Base-by-base conservation (phyloP, 1,284 basidiomycete genomes). In the Cryptococcus wingfieldii region DNA sequence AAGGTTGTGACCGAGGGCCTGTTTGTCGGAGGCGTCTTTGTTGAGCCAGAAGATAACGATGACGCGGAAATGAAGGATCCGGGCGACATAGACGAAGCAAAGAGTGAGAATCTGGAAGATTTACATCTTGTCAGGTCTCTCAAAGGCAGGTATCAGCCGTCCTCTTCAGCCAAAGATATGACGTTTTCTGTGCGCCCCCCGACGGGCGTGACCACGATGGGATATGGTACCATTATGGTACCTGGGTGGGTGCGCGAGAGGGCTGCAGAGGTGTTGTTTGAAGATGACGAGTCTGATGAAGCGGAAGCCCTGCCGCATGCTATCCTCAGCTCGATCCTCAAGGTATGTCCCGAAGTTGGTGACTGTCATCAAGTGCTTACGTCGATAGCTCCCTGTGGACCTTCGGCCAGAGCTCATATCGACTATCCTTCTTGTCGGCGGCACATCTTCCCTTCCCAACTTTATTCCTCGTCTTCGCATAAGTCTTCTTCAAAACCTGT, bases 191-290 rank as follows among this genome's bases (percentile, higher is more conserved):
- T 70, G 4, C 49, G 55, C 0, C 31, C 59, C 0, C 14, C 50
- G 13, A n/a, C 18, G 13, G 31, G 37, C 27, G 14, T 42, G 8
- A 31, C 5, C 10, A 51, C 48, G 12, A 45, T 65, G 52, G 64
- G 64, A 5, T 51, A 55, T 12, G 90, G 90, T 0, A 88, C 86
- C 0, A 76, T 98, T 38, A 80, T 88, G 44, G 84, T 98, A 42
- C 95, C 95, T 0, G 94, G 94, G 0, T 98, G 96, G 95, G 81
- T 98, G 25, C 79, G 95, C 38, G 93, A 97, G 71, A 82, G 93
- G 8, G 89, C 89, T 0, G 86, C 90, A 3, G 95, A 98, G 70
- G 82, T 94, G 4, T 79, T 98, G 1, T 97, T 97, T 63, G 90
- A 91, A 68, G 85, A 86, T 2, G 88, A 88, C n/a, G 89, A 92